Evolutionary conservation across 345 rosid species (phyloP).

Genomic region (Euphorbia lathyris): DNA sequence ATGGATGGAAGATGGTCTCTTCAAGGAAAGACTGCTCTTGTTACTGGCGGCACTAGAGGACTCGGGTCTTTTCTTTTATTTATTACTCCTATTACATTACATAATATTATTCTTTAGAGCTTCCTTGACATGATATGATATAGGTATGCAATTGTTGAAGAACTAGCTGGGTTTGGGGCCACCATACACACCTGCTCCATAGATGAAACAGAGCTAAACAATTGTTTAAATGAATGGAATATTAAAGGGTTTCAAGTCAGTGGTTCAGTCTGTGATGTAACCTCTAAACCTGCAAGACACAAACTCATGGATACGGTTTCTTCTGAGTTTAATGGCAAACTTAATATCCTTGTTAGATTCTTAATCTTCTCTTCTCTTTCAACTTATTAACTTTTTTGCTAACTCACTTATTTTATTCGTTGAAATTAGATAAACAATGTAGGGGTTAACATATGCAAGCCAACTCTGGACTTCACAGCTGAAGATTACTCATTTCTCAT

Average conservation of each 20-base stretch:
- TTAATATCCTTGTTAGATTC: constrained; percentile 22
- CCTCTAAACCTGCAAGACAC: constrained; percentile 15
- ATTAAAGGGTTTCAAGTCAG: constrained; percentile 3
- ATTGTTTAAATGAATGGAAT: not conserved
- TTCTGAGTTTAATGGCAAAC: constrained; percentile 14
- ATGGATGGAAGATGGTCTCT: constrained; percentile 44
- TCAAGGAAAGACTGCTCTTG: constrained; percentile 28
- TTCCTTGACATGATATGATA: no score
- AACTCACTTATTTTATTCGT: not conserved
- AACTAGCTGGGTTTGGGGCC: constrained; percentile 1
- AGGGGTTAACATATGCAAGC: not conserved
- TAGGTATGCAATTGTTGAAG: not conserved
- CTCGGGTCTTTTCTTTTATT: constrained; percentile 16
- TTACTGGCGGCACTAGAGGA: constrained; percentile 36
- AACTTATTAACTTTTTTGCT: no score
- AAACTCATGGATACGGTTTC: constrained; percentile 14
- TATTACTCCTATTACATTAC: no score
- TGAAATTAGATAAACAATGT: constrained; percentile 22
- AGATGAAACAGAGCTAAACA: not conserved
- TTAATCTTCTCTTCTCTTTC: not conserved
- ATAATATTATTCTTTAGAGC: no score
- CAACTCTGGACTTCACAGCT: not conserved
- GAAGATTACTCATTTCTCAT: constrained; percentile 12
- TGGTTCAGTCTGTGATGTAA: constrained; percentile 19
- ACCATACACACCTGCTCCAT: not conserved